These are phyloP conservation scores for Megacollybia marginata DNA, from an alignment of 768 basidiomycete species.

Conservation along the genomic window DNA sequence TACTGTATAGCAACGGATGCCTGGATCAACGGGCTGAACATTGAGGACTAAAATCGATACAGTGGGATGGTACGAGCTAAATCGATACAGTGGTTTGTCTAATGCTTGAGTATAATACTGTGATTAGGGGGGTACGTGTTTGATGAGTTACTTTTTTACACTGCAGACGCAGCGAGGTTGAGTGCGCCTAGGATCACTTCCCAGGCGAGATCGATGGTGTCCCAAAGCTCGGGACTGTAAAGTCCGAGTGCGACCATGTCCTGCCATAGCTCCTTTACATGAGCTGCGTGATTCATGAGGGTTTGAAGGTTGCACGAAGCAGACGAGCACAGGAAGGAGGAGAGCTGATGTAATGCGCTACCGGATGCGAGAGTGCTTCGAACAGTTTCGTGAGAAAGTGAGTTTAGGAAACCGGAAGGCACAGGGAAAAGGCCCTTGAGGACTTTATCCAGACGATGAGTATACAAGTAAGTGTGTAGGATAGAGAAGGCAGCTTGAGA, in stretches of 20 bases:
- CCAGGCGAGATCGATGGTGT: constrained; percentile 73
- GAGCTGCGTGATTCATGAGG: constrained; percentile 51
- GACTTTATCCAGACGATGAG: constrained; percentile 51
- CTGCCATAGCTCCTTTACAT: constrained; percentile 75
- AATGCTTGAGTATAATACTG: too few species aligned
- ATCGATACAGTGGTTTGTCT: too few species aligned
- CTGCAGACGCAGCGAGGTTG: background rate
- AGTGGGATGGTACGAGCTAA: too few species aligned
- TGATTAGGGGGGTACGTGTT: too few species aligned
- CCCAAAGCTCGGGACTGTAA: constrained; percentile 69
- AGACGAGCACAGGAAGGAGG: constrained; percentile 41
- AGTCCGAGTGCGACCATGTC: constrained; percentile 71
- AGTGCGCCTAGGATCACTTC: constrained; percentile 59
- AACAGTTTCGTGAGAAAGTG: constrained; percentile 35
- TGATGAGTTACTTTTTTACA: too few species aligned
- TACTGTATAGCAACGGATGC: too few species aligned
- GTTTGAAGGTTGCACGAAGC: constrained; percentile 35
- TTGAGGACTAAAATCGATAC: too few species aligned
- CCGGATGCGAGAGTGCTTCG: constrained; percentile 39
- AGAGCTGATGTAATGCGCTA: constrained; percentile 46
- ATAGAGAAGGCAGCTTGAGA: constrained; percentile 62
- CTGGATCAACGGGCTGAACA: too few species aligned
- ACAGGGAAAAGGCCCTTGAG: constrained; percentile 58
- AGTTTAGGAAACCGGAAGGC: constrained; percentile 35
- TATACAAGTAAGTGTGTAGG: constrained; percentile 64